These are phyloP conservation scores for Neoscytalidium dimidiatum DNA, from an alignment of 2,329 filamentous ascomycete genomes.

Conservation along the genomic window DNA sequence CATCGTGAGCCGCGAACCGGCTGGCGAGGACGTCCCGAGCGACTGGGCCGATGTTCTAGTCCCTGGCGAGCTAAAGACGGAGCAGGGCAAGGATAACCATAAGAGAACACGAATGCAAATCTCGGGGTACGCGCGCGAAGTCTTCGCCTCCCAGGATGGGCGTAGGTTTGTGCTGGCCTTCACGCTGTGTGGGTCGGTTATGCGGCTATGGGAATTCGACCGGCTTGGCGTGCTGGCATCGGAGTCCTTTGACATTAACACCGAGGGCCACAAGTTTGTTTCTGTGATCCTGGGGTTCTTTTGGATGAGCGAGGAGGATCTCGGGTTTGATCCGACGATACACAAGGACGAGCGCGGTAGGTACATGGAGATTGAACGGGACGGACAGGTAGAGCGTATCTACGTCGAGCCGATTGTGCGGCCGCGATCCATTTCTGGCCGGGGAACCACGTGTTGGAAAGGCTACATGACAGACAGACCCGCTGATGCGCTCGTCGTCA, in stretches of 20 bases:
- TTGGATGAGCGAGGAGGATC: slow-evolving; percentile 42
- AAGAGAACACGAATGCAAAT: slow-evolving; percentile 39
- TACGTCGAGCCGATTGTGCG: slow-evolving; percentile 25
- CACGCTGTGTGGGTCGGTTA: slow-evolving; percentile 48
- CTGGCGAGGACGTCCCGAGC: slow-evolving; percentile 22
- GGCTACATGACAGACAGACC: slow-evolving; percentile 37
- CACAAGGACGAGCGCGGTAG: slow-evolving; percentile 30
- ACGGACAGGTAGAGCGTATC: slow-evolving; percentile 28
- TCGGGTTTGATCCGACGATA: slow-evolving; percentile 51
- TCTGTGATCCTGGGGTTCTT: slow-evolving; percentile 45
- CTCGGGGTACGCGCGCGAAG: slow-evolving; percentile 47
- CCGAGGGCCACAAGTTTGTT: slow-evolving; percentile 44
- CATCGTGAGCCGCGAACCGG: slow-evolving; percentile 22
- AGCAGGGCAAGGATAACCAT: slow-evolving; percentile 41
- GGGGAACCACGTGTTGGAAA: slow-evolving; percentile 28
- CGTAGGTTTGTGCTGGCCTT: slow-evolving; percentile 54
- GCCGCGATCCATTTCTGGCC: slow-evolving; percentile 22
- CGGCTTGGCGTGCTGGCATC: slow-evolving; percentile 49
- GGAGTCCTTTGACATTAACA: slow-evolving; percentile 48
- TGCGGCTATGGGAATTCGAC: slow-evolving; percentile 52
- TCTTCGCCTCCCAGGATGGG: slow-evolving; percentile 35
- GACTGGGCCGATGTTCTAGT: slow-evolving; percentile 48
- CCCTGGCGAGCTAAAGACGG: slow-evolving; percentile 50
- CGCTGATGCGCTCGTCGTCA: slow-evolving; percentile 41
- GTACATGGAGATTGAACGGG: slow-evolving; percentile 44